Base-by-base conservation (phyloP, 2,329 filamentous ascomycete genomes). In the Pseudogymnoascus sp. region DNA sequence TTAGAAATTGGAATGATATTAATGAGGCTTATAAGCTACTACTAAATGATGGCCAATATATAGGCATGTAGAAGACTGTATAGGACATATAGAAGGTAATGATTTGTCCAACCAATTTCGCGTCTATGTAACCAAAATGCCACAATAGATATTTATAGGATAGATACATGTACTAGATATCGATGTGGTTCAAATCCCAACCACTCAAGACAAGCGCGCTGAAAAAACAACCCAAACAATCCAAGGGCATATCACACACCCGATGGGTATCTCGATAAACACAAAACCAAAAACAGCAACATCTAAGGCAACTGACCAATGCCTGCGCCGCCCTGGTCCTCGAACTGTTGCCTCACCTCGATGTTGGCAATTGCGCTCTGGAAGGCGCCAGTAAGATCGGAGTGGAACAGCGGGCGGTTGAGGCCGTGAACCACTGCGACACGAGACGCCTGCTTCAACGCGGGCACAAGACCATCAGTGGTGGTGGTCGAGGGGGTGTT, bases 341-440 rank as follows among this genome's bases (percentile, higher is more conserved):
- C 70, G 62, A 69, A 70, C 59, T 79, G 77, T 6, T 75, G 72
- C 61, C 81, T 76, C 0, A 80, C 81, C 75, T 91, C 84, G 0
- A 90, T 83, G 68, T 96, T 96, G 31, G 87, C 85, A 70, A 97
- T 85, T 2, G 92, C 93, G 69, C 88, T 91, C 75, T 97, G 90
- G 69, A 97, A 76, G 6, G 95, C 95, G 71, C 87, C 92, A 3
- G 91, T 95, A 61, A 97, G 77, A 74, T 97, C 95, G 62, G 96
- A 85, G 73, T 99, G 95, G 83, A 99, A 97, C 68, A 97, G 83
- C 4, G 95, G 93, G 69, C 90, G 80, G 75, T 96, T 95, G 66
- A 96, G 78, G n/a, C 93, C 90, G 68, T 93, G 88, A 14, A 97
- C 86, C 4, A 90, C 82, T 1, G 89, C 87, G 29, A 84, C 75